Evolutionary conservation across 2,329 filamentous ascomycete species (phyloP).

Genomic region (Teratosphaeria nubilosa): DNA sequence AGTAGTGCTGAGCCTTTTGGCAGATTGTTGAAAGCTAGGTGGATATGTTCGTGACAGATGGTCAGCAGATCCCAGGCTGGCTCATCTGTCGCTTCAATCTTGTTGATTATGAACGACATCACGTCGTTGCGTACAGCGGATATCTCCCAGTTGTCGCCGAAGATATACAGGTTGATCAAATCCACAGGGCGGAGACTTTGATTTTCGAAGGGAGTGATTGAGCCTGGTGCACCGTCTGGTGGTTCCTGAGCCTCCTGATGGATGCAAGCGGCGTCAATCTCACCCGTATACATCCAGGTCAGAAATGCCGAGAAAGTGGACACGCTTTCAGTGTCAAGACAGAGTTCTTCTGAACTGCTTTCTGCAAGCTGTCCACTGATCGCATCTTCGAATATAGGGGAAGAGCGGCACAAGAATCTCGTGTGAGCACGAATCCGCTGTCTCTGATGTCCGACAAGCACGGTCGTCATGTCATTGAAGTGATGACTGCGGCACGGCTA

Average conservation of each 20-base stretch:
- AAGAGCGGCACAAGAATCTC: not conserved
- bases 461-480: not conserved
- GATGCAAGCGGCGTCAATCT: not conserved
- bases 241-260: not conserved
- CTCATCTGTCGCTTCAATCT: not conserved
- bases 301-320: not conserved
- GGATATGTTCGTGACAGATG: not conserved
- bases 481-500: not conserved
- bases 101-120: not conserved
- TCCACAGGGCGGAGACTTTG: not conserved
- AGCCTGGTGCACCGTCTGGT: not conserved
- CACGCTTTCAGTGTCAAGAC: not conserved
- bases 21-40: not conserved
- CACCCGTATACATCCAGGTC: not conserved
- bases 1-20: not conserved
- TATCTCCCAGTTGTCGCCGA: not conserved
- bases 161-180: not conserved
- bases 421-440: not conserved
- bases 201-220: fast-evolving
- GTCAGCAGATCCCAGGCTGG: not conserved
- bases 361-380: not conserved
- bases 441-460: not conserved
- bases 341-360: not conserved
- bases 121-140: not conserved
- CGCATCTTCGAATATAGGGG: not conserved